Evolutionary conservation across 2,329 filamentous ascomycete genomes (phyloP), one percentile per base, ranked within the genome.

Genomic region (Ceratocystis smalleyi): DNA sequence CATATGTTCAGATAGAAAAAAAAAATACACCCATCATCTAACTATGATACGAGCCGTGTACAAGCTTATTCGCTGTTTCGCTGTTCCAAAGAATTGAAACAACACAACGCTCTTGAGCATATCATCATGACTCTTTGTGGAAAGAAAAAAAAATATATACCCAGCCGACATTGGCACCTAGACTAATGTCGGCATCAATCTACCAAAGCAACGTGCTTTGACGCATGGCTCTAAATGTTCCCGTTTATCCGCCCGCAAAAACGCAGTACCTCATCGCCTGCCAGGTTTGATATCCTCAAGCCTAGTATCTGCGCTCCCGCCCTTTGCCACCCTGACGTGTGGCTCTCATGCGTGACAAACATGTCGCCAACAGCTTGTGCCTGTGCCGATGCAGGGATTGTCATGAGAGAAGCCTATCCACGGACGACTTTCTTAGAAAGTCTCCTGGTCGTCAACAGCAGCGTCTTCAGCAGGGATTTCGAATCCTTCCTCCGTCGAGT

Each of bases 401-500:
- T 7, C 27, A 22, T 15, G 30, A n/a, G 30, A 12, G 12, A 57
- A 57, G 8, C 17, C 12, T 19, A 19, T 27, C n/a, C 24, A 35
- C 24, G 54, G 12, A 59, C 15, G 22, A 51, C 43, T 32, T 59
- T 15, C 60, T 74, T 75, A 90, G 71, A 90, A 90, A 63, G 87
- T 91, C 81, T 94, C 88, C 74, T 91, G 86, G 73, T 91, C 88
- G 68, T 85, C 86, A 66, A 83, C 75, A 19, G 76, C 83, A 71
- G 91, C 87, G 24, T 79, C 83, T 74, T 94, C 89, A 61, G 85
- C 84, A 5, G 91, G 91, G 71, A 96, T 95, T 79, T 95, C 91
- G 71, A 95, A 95, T 43, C 87, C 85, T 70, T 88, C 85, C 81
- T 99, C 94, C 67, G 94, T 99, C 67, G 91, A 96, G 81, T 99